These are phyloP conservation scores for Penicillium bovifimosum DNA, from an alignment of 495 filamentous ascomycete species.

Conservation along the genomic window DNA sequence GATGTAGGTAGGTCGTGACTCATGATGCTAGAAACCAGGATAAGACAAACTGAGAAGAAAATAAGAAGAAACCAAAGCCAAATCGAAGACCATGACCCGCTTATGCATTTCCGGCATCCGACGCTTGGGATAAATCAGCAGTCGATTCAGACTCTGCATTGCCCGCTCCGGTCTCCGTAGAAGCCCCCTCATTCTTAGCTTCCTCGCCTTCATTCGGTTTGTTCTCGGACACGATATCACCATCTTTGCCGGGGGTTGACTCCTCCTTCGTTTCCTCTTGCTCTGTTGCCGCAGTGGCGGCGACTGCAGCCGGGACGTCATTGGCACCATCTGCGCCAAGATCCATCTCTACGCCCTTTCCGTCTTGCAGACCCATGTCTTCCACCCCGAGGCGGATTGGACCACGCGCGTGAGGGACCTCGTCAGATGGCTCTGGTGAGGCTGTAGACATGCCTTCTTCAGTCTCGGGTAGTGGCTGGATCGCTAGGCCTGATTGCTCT, in stretches of 20 bases:
- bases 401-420: slow-evolving; percentile 73
- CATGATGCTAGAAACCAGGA: slow-evolving; percentile 21
- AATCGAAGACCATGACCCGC: neutral
- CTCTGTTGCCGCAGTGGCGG: slow-evolving; percentile 9
- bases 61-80: neutral
- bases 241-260: slow-evolving; percentile 32
- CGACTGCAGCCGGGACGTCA: slow-evolving; percentile 6
- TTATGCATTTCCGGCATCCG: slow-evolving; percentile 12
- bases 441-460: slow-evolving; percentile 22
- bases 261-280: slow-evolving; percentile 7
- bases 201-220: slow-evolving; percentile 11
- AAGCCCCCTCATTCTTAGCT: slow-evolving; percentile 6
- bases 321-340: slow-evolving; percentile 20
- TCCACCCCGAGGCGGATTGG: slow-evolving; percentile 78
- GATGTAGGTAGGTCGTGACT: slow-evolving; percentile 24
- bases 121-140: slow-evolving; percentile 8
- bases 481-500: slow-evolving; percentile 8
- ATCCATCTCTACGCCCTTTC: slow-evolving; percentile 42
- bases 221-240: slow-evolving; percentile 37
- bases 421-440: slow-evolving; percentile 37
- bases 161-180: slow-evolving; percentile 4
- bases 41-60: slow-evolving; percentile 1
- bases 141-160: slow-evolving; percentile 1
- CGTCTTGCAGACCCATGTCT: slow-evolving; percentile 76
- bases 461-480: slow-evolving; percentile 19